Conservation (phyloP, 305 asterid genomes). For the Fraxinus ornus region DNA sequence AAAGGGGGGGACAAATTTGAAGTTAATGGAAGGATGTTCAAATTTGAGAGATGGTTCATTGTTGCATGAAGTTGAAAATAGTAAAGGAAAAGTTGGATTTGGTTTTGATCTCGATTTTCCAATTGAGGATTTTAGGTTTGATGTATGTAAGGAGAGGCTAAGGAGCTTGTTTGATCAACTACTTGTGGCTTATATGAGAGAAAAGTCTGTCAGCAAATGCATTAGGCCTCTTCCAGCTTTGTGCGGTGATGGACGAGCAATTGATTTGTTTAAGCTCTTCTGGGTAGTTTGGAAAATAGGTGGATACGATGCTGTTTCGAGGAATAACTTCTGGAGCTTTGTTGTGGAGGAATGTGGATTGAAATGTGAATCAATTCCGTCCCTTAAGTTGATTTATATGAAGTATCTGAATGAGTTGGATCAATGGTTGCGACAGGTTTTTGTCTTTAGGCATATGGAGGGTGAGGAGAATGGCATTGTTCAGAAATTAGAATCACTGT, state of each 20-base stretch:
- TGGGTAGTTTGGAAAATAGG: conserved; percentile 65
- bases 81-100: conserved; percentile 24
- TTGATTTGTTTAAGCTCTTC: conserved; percentile 67
- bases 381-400: conserved; percentile 45
- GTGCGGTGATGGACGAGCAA: conserved; percentile 42
- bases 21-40: conserved; percentile 51
- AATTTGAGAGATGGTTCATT: conserved; percentile 30
- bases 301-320: conserved; percentile 43
- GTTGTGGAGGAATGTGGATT: conserved; percentile 60
- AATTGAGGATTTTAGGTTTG: conserved; percentile 39
- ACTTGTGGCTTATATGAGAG: conserved; percentile 41
- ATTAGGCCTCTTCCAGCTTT: conserved; percentile 53
- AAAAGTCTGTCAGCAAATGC: conserved; percentile 31
- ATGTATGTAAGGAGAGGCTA: conserved; percentile 47
- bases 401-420: conserved; percentile 66
- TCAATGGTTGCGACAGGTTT: conserved; percentile 43
- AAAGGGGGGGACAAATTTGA: conserved; percentile 7
- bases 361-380: conserved; percentile 28
- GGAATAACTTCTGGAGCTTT: conserved; percentile 51
- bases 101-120: conserved; percentile 32
- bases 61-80: conserved; percentile 29
- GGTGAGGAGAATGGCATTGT: conserved; percentile 31
- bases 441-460: conserved; percentile 27
- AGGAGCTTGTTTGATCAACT: conserved; percentile 59
- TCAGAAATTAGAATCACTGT: conserved; percentile 44